Base-by-base conservation (phyloP, 768 basidiomycete species). In the Nidularia sp. region DNA sequence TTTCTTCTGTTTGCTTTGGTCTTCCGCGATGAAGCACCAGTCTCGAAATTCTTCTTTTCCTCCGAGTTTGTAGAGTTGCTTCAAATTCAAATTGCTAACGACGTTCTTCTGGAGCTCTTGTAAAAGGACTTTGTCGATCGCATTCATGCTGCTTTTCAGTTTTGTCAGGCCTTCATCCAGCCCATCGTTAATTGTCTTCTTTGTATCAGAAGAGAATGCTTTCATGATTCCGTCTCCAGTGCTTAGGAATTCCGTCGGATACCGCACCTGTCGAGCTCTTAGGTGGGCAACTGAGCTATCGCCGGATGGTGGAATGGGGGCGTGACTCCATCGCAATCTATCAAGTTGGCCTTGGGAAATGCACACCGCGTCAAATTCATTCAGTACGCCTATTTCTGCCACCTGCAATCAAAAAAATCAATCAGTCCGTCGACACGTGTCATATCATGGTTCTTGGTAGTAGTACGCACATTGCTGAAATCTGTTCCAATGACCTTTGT, bases 351-450 rank as follows among this genome's bases (percentile, higher is more conserved):
- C 59, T 52, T 71, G 65, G n/a, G 62, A 66, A 49, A 80, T 65
- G 45, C 73, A 71, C 25, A 74, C 67, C 25, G 71, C 77, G 58
- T 74, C 71, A 52, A 78, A 68, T 6, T 72, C 71, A n/a, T 63
- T 58, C 1, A 80, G 55, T 9, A 66, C 63, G 32, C 69, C 68
- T 57, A 80, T 58, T 53, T 79, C 78, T 45, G 66, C 48, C 62
- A 75, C 60, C 76, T 80, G 57, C 32, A 25, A 51, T 41, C 33
- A 48, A 49, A 51, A 22, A 43, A 13, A 59, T 45, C 13, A 34
- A 35, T 31, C 22, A n/a, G 43, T 12, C n/a, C 36, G 44, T 32
- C 25, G 25, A 9, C 12, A 48, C 34, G 18, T 33, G 13, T 34
- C 25, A 3, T 25, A 25, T 25, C 3, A 25, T 25, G 25, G 25